Base-by-base conservation (phyloP, 176 grass and related monocot genomes). In the Metroxylon sagu region DNA sequence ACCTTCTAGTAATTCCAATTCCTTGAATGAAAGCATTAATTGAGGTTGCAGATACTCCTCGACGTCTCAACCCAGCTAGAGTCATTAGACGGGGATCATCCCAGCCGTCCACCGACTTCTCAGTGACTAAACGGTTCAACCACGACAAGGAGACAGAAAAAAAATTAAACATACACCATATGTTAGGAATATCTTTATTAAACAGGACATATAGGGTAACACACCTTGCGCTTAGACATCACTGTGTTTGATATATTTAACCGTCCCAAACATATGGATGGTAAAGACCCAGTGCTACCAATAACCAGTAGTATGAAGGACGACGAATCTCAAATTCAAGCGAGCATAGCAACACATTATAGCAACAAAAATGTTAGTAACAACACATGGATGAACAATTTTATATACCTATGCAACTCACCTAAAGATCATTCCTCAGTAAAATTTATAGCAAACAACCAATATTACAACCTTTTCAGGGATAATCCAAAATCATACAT, bases 1-100 rank as follows among this genome's bases (percentile, higher is more conserved):
- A 98, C 93, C 87, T 98, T 88, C 93, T 98, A 1, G 93, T 98
- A 74, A 98, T 98, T n/a, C 93, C 93, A 57, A 88, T 85, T 71
- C 93, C 93, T 77, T 84, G 76, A 52, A 98, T 92, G 54, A 98
- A 98, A 29, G 93, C 72, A 81, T 98, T 92, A 60, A 98, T 92
- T 54, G 81, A 81, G 43, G 81, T 88, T 54, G 93, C 66, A 56
- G 93, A 98, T 14, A 98, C 93, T 59, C 93, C 93, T 48, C 87
- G 83, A 26, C 87, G 78, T 7, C 84, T 72, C 35, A 98, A 80
- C 61, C 93, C 93, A 49, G 93, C 87, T 67, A 91, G 65, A 8
- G 93, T 98, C 82, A 98, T 65, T 72, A 98, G 63, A 56, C 93
- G 84, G 68, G 93, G 93, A 75, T 98, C 93, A 80, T 98, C 87